These are phyloP conservation scores for Lanmaoa pseudosensibilis DNA, from an alignment of 768 basidiomycete species.

Conservation along the genomic window DNA sequence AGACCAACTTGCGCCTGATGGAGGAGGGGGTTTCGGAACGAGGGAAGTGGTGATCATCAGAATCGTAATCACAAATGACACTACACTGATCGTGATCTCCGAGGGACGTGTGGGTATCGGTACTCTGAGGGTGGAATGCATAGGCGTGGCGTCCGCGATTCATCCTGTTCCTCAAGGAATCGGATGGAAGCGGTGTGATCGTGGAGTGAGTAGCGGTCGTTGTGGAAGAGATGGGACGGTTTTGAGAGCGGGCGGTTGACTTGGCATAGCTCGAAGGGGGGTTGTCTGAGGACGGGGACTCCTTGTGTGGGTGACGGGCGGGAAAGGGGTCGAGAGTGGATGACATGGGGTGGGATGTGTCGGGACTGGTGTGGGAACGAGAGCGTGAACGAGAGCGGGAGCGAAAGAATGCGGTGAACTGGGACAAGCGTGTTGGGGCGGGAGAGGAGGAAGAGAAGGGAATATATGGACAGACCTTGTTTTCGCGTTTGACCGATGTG, in stretches of 20 bases:
- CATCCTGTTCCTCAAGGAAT: conserved; percentile 30
- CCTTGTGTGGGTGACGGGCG: conserved; percentile 15
- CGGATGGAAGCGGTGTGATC: conserved; percentile 55
- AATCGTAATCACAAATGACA: conserved; percentile 13
- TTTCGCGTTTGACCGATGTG: conserved; percentile 38
- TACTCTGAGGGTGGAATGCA: conserved; percentile 10
- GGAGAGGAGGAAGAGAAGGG: background rate
- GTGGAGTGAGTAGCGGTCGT: conserved; percentile 64
- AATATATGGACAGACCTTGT: conserved; percentile 41
- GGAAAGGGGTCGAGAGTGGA: background rate
- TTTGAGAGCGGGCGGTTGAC: conserved; percentile 48
- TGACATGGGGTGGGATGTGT: conserved; percentile 9
- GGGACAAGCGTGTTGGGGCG: background rate
- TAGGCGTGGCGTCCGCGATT: conserved; percentile 20
- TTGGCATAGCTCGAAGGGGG: conserved; percentile 30
- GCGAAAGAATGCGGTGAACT: conserved; percentile 64
- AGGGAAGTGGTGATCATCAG: conserved; percentile 20
- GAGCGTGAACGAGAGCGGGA: conserved; percentile 56
- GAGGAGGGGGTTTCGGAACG: conserved; percentile 34
- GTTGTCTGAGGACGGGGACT: conserved; percentile 2
- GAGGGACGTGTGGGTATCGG: conserved; percentile 12
- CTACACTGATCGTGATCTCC: conserved; percentile 15
- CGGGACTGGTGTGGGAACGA: conserved; percentile 40
- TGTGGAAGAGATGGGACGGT: conserved; percentile 65
- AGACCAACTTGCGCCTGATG: conserved; percentile 19